A percentile compares a stretch with the other conserved stretches of the same genome.
Evolutionary conservation across 192 early-diverging fungal species (phyloP).

Genomic region (Coemansia pectinata): DNA sequence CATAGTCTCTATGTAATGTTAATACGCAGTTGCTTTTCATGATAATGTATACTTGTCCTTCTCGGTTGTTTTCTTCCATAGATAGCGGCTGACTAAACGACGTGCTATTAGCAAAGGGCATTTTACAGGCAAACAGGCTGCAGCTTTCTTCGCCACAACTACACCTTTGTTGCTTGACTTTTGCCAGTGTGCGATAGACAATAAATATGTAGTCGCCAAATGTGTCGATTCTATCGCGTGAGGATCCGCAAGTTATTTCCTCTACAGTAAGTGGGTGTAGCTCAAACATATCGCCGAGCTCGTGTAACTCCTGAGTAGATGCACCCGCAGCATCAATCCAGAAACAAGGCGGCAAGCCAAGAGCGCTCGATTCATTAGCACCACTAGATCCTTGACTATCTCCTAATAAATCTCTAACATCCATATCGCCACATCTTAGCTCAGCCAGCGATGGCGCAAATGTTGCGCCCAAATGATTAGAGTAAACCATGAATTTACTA

Average conservation of each 20-base stretch:
- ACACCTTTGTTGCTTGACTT: neutral
- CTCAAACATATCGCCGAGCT: constrained; percentile 63
- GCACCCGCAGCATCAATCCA: constrained; percentile 72
- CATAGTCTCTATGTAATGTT: constrained; percentile 28
- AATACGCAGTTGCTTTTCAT: constrained; percentile 35
- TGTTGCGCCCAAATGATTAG: constrained; percentile 24
- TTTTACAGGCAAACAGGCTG: neutral
- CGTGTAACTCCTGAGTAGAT: constrained; percentile 58
- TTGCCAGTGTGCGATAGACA: constrained; percentile 46
- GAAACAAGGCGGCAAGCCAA: constrained; percentile 50
- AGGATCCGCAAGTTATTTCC: constrained; percentile 85
- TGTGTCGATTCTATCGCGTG: constrained; percentile 89
- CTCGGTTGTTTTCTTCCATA: neutral
- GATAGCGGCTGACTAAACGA: neutral
- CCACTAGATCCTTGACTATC: constrained; percentile 12
- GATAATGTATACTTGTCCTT: constrained; percentile 22
- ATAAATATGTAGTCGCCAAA: constrained; percentile 65
- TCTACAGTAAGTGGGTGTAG: constrained; percentile 81
- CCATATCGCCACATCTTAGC: constrained; percentile 7
- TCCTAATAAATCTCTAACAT: constrained; percentile 13
- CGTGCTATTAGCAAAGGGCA: neutral
- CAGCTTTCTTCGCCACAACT: constrained; percentile 6
- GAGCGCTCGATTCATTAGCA: neutral
- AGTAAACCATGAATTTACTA: constrained; percentile 37
- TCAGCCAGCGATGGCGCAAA: constrained; percentile 17